These are phyloP conservation scores for Monascus ruber DNA, from an alignment of 2,329 filamentous ascomycete genomes.

Conservation along the genomic window DNA sequence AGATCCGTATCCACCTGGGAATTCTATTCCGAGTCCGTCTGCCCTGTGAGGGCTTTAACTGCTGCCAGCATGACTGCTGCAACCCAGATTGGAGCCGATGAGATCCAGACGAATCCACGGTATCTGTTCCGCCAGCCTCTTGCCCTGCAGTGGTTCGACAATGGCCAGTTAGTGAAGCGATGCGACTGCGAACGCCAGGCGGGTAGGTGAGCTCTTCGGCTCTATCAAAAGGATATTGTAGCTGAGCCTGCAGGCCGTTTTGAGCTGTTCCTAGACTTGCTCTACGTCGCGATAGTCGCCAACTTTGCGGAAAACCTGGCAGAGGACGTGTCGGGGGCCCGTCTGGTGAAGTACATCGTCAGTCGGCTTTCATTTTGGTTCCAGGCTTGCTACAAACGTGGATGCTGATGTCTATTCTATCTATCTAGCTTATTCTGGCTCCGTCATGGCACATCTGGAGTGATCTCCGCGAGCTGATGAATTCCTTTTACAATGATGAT, in stretches of 20 bases:
- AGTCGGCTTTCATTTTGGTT: neutral
- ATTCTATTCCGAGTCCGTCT: too few relatives aligned
- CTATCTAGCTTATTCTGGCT: conserved; percentile 30
- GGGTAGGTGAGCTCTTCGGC: conserved; percentile 10
- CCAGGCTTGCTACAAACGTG: neutral
- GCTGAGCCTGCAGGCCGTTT: conserved; percentile 24
- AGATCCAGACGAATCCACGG: conserved; percentile 7
- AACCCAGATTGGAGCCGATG: too few relatives aligned
- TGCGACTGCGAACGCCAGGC: conserved; percentile 36
- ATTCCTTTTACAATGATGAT: conserved; percentile 43
- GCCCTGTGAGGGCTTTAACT: too few relatives aligned
- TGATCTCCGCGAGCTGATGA: conserved; percentile 42
- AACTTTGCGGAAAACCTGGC: conserved; percentile 40
- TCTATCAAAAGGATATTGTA: too few relatives aligned
- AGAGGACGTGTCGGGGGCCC: conserved; percentile 34
- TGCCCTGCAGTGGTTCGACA: conserved; percentile 38
- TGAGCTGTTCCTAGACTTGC: conserved; percentile 40
- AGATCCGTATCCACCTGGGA: too few relatives aligned
- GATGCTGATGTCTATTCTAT: too few relatives aligned
- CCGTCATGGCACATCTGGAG: conserved; percentile 42
- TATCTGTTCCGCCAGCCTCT: conserved; percentile 19
- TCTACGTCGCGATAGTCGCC: conserved; percentile 42
- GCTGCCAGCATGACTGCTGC: too few relatives aligned
- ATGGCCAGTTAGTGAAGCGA: conserved; percentile 31
- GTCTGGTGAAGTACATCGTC: conserved; percentile 37